Base-by-base conservation (phyloP, 495 filamentous ascomycete genomes). In the Penicillium maclennaniae region DNA sequence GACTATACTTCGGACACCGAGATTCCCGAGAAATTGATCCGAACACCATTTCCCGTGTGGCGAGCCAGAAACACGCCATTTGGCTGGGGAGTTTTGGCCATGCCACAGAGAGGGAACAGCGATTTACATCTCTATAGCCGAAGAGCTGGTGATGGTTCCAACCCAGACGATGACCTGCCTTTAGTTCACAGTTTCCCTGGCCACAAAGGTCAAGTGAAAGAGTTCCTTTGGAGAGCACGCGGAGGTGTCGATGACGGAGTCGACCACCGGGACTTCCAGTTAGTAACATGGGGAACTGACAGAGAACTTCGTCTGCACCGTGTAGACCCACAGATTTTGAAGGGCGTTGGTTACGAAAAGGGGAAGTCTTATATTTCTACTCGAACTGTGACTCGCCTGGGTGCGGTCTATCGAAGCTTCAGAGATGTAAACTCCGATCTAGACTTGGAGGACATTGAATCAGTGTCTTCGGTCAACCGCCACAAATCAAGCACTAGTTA, bases 1-100 rank as follows among this genome's bases (percentile, higher is more conserved):
- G 86, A 96, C 66, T 92, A 89, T 58, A 79, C 71, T 6, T 78
- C 80, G 26, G 71, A 79, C 25, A 70, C 78, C 12, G 82, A 87
- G 54, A 68, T 72, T 7, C 87, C 90, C 0, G 86, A 92, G 58
- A 80, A 87, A 25, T 75, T 88, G 17, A 89, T 96, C 28, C 73
- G 78, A 25, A 91, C 91, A 4, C 82, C 87, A 3, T 96, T 93
- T 62, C 92, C 92, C 3, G 86, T 95, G 21, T 95, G 91, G 91
- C 77, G 92, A 53, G 92, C 92, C 21, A 79, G 92, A n/a, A 91
- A 96, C 60, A 95, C 92, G 2, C 92, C 92, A 0, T 96, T 96
- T 65, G 90, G 89, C 9, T 85, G 82, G 66, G 92, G 92, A 23
- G 71, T 96, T 7, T 68, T 96, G 34, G 92, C 91, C 26, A 96